Conservation (phyloP, 1,139 yeast species). For the Geotrichum restrictum region DNA sequence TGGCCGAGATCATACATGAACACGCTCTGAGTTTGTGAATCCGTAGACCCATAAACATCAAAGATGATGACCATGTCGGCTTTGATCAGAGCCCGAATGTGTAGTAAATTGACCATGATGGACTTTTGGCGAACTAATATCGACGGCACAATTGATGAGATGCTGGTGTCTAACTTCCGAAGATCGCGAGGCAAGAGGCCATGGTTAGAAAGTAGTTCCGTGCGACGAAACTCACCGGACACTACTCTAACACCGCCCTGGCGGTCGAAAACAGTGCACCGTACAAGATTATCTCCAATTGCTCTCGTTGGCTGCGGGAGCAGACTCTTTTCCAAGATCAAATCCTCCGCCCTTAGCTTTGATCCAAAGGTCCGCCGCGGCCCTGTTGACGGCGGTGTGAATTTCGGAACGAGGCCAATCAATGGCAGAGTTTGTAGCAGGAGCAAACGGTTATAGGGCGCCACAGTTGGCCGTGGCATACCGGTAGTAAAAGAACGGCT, state of each 20-base stretch:
- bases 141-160: conserved; percentile 85
- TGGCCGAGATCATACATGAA: conserved; percentile 85
- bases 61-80: conserved; percentile 77
- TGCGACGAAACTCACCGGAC: conserved; percentile 72
- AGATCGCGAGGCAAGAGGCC: conserved; percentile 78
- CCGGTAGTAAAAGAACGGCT: no score
- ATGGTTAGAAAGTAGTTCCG: conserved; percentile 68
- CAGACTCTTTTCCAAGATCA: conserved; percentile 14
- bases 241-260: conserved; percentile 71
- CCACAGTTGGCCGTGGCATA: no score
- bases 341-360: neutral
- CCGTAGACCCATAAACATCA: conserved; percentile 64
- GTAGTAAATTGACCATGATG: conserved; percentile 73
- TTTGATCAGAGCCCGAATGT: conserved; percentile 81
- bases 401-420: no score
- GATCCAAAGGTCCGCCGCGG: no score
- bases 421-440: no score
- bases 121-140: conserved; percentile 75
- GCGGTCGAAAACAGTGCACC: conserved; percentile 75
- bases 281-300: conserved; percentile 38
- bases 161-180: conserved; percentile 81
- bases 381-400: no score
- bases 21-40: conserved; percentile 62
- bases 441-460: no score
- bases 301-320: conserved; percentile 24